Conservation (phyloP, 2,329 filamentous ascomycete species). For the Monilinia polystroma region DNA sequence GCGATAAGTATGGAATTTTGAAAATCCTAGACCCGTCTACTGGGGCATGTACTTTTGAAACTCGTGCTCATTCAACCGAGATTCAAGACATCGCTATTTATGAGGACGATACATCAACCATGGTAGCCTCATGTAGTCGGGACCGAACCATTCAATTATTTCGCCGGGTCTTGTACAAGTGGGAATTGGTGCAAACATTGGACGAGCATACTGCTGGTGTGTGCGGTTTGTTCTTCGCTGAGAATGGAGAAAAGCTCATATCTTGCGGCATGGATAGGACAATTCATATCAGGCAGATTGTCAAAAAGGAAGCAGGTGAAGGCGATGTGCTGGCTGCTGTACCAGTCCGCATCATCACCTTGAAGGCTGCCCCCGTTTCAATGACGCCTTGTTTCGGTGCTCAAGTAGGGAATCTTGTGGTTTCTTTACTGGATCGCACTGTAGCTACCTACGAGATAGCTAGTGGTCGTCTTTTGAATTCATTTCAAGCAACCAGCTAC, state of each 20-base stretch:
- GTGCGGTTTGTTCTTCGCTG: conserved; percentile 70
- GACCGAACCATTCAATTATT: conserved; percentile 97
- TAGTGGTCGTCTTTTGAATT: conserved; percentile 66
- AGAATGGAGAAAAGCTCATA: conserved; percentile 65
- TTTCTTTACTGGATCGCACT: conserved; percentile 60
- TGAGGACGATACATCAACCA: conserved; percentile 57
- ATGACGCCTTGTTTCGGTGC: conserved; percentile 70
- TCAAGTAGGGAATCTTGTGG: conserved; percentile 50
- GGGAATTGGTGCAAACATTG: conserved; percentile 85
- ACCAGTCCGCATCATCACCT: conserved; percentile 70
- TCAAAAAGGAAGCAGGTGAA: conserved; percentile 63
- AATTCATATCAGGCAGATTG: conserved; percentile 75
- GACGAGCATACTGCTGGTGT: conserved; percentile 90
- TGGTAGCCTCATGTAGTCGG: conserved; percentile 80
- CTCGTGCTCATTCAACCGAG: conserved; percentile 83
- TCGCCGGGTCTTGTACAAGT: conserved; percentile 53
- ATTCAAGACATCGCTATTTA: conserved; percentile 78
- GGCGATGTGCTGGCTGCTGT: conserved; percentile 71
- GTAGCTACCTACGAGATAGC: conserved; percentile 61
- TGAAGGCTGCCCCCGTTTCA: conserved; percentile 84
- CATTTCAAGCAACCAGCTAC: conserved; percentile 81
- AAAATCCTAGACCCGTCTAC: conserved; percentile 63
- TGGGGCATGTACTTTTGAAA: conserved; percentile 63
- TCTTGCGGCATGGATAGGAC: conserved; percentile 89
- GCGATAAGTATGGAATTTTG: conserved; percentile 83